Conservation (phyloP, 1,284 basidiomycete species). For the Cutaneotrichosporon arboriforme region DNA sequence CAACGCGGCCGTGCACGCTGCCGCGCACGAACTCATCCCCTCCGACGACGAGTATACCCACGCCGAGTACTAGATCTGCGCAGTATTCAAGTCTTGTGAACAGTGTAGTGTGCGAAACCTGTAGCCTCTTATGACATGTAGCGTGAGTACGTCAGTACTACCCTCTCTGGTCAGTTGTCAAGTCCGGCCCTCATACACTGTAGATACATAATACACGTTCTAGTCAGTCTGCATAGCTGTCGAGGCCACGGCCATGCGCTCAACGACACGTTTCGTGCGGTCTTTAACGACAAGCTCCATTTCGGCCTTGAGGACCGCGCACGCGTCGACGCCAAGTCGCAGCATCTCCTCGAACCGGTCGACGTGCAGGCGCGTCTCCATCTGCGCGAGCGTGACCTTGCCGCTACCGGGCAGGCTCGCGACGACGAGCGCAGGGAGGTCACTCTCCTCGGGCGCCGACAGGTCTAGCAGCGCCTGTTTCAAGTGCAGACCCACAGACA, state of each 20-base stretch:
- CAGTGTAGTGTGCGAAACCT: too few species aligned
- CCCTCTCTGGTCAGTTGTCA: too few species aligned
- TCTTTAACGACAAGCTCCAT: constrained; percentile 70
- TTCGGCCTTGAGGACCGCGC: constrained; percentile 71
- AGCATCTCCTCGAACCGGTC: constrained; percentile 90
- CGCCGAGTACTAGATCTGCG: too few species aligned
- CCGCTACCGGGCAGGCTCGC: constrained; percentile 78
- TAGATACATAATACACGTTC: too few species aligned
- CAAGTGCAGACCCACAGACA: constrained; percentile 66
- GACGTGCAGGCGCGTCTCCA: constrained; percentile 91
- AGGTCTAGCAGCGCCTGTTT: constrained; percentile 79
- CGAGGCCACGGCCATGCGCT: constrained; percentile 29
- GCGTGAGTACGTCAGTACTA: too few species aligned
- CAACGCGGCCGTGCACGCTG: too few species aligned
- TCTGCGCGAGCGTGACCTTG: constrained; percentile 78
- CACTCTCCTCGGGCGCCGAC: constrained; percentile 79
- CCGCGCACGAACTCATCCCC: too few species aligned
- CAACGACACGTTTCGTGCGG: constrained; percentile 60
- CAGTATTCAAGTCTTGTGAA: too few species aligned
- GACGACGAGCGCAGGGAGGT: constrained; percentile 79
- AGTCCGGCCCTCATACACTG: too few species aligned
- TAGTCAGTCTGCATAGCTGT: too few species aligned
- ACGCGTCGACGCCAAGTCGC: constrained; percentile 68
- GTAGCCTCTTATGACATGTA: too few species aligned
- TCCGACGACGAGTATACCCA: too few species aligned